Evolutionary conservation across 495 filamentous ascomycete genomes (phyloP), one percentile per base, ranked within the genome.

Genomic region (Xylaria palmicola): DNA sequence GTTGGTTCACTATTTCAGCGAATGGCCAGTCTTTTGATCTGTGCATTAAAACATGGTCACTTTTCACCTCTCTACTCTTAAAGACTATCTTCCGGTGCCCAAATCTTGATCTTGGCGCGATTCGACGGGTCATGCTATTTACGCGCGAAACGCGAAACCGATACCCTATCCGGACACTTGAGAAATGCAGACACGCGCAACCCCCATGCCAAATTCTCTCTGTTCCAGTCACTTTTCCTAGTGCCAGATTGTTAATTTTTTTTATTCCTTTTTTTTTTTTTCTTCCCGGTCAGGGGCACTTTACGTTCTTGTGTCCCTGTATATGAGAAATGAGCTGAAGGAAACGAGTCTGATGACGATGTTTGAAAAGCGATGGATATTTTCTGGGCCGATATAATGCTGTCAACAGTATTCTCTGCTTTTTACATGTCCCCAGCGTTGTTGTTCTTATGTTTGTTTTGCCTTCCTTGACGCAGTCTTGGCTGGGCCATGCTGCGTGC

Each of bases 401-500:
- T 61, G 50, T 61, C 17, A 36, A 40, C 41, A 7, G 36, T 51
- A 26, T 59, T 19, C 34, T 39, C 59, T 53, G 43, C 19, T 45
- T 30, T 44, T 50, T 53, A 12, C 12, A 32, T 24, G 13, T 19
- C 51, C 59, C 44, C 37, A 55, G 49, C 49, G 39, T 61, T 58
- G 1, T 27, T 24, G 55, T 65, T 72, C 60, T 65, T 69, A 54
- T 71, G 69, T 65, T 68, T 54, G 63, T 53, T 64, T n/a, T 63
- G 51, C 59, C 65, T 63, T 64, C 44, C 59, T 62, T 60, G 47
- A 59, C 56, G 45, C 57, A 64, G 58, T 41, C 62, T 61, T 71
- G 68, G 71, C 66, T 65, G 68, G 60, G 71, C 71, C 68, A 71
- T 67, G 60, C 62, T 67, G 65, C 65, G 60, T 71, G 68, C 66